Base-by-base conservation (phyloP, 2,329 filamentous ascomycete species). In the Fonsecaea multimorphosa region DNA sequence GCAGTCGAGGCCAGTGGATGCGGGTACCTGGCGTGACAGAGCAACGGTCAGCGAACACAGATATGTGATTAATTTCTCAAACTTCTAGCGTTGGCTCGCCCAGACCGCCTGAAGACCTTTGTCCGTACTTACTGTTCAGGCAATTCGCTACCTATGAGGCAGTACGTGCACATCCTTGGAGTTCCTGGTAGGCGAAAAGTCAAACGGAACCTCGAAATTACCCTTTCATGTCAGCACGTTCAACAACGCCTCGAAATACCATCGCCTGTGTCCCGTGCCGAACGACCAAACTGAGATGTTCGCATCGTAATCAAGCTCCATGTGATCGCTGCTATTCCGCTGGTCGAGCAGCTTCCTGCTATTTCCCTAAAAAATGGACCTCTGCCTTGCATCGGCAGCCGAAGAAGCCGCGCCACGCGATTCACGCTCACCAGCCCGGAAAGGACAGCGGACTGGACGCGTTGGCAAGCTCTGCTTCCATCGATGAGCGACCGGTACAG, bases 371-470 rank as follows among this genome's bases (percentile, higher is more conserved):
- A 12, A 49, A 24, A 27, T 49, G 44, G 44, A 49, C 44, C 6
- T 49, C 44, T 19, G 44, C 44, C 11, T 24, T 49, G n/a, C 44
- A 49, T 49, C 44, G 44, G n/a, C 44, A 49, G 44, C 44, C 44
- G 44, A 49, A 49, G 44, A 49, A 49, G 44, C 44, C 44, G 44
- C 44, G 19, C 44, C 44, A 19, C 24, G 44, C 11, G 3, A 24
- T 49, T 3, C 44, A 24, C 3, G 19, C 24, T 24, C 19, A 44
- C 5, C 38, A 44, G 38, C 38, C 38, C n/a, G n/a, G 44, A 49
- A 49, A 22, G 22, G 19, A 49, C 9, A 14, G 19, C 12, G 14
- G 8, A 24, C 44, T 14, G 7, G 22, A 24, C 44, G 19, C 19
- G 6, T 49, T 19, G 6, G 19, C 19, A 49, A 24, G 44, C 44